Conservation (phyloP, 306 rosid genomes). For the Malus asiatica region DNA sequence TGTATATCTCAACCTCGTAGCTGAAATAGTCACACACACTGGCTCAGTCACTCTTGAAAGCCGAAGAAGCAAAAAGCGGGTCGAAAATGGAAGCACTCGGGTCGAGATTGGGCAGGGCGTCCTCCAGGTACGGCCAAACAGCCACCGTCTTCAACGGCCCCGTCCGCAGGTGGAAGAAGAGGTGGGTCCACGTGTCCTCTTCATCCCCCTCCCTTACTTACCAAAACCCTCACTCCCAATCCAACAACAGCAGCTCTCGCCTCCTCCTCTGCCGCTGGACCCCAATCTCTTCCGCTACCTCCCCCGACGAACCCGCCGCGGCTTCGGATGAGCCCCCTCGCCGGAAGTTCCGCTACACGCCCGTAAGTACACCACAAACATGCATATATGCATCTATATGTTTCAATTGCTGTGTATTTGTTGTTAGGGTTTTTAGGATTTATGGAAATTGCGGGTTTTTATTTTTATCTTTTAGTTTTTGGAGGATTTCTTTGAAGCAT, state of each 20-base stretch:
- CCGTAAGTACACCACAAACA: constrained; percentile 37
- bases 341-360: constrained; percentile 91
- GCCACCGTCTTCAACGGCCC: constrained; percentile 85
- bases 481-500: not conserved
- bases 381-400: not conserved
- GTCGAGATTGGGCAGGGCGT: constrained; percentile 77
- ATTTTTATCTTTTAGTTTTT: not conserved
- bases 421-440: not conserved
- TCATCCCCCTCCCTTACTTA: constrained; percentile 20
- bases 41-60: not conserved
- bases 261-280: constrained; percentile 97
- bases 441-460: not conserved
- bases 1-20: constrained; percentile 7
- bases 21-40: not conserved
- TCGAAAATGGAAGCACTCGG: constrained; percentile 78
- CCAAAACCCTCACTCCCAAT: constrained; percentile 30
- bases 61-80: not conserved
- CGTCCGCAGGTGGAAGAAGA: constrained; percentile 93
- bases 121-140: constrained; percentile 87
- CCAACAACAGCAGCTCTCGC: constrained; percentile 38
- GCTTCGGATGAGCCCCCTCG: constrained; percentile 66
- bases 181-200: constrained; percentile 72
- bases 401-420: not conserved
- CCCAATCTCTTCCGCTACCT: constrained; percentile 34
- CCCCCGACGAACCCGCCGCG: constrained; percentile 4